A percentile compares a stretch with the other conserved stretches of the same genome.
phyloP scores from a whole-genome alignment of 257 asterid species.

The Solanum commersonii region DNA sequence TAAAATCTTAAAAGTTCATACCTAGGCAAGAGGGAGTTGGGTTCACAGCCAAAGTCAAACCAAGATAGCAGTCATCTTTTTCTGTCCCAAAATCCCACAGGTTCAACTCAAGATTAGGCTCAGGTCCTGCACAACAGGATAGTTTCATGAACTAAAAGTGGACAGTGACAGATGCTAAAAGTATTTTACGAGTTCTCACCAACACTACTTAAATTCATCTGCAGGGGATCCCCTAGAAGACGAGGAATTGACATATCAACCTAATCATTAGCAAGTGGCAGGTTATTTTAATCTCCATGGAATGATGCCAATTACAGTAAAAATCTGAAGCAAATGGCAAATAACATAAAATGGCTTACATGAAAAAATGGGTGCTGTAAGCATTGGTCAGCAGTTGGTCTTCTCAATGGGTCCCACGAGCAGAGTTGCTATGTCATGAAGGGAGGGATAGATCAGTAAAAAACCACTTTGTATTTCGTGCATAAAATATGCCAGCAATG shows the following conservation, averaged over 20 bases:
- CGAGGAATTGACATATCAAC: conserved; percentile 52
- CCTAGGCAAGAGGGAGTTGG: conserved; percentile 74
- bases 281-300: conserved; percentile 2
- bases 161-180: background rate
- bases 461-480: background rate
- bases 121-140: conserved; percentile 38
- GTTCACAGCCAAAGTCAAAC: conserved; percentile 85
- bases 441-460: background rate
- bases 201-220: conserved; percentile 53
- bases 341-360: conserved; percentile 26
- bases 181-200: conserved; percentile 8
- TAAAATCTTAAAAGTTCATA: conserved; percentile 8
- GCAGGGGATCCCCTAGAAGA: conserved; percentile 51
- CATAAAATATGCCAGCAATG: background rate
- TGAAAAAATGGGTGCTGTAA: conserved; percentile 86
- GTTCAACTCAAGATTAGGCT: conserved; percentile 95
- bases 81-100: conserved; percentile 76
- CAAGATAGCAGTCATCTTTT: conserved; percentile 80
- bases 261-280: conserved; percentile 34
- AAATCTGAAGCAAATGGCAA: background rate
- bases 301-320: background rate
- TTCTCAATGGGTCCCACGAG: conserved; percentile 89
- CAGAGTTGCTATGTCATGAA: conserved; percentile 60
- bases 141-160: background rate
- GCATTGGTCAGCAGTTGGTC: conserved; percentile 95